Conservation (phyloP, 2,329 filamentous ascomycete species). For the Leptographium flavum region DNA sequence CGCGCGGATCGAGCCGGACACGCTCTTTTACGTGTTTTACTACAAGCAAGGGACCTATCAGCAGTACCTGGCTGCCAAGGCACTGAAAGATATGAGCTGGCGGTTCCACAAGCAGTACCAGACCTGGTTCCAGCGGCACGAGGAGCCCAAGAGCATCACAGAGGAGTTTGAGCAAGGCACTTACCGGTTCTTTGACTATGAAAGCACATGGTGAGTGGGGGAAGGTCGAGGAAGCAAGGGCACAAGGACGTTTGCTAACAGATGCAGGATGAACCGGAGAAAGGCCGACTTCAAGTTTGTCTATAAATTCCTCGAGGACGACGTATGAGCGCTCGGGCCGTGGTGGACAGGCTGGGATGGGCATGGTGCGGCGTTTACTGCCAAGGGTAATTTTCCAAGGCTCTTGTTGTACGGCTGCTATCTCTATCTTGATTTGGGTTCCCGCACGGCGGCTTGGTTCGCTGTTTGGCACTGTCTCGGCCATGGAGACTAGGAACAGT, state of each 20-base stretch:
- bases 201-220: conserved; percentile 90
- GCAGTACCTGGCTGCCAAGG: conserved; percentile 88
- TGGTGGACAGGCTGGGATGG: background rate
- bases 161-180: conserved; percentile 98
- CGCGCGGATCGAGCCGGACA: conserved; percentile 81
- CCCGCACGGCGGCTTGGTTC: background rate
- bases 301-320: conserved; percentile 95
- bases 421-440: background rate
- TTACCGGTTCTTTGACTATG: conserved; percentile 98
- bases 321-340: conserved; percentile 38
- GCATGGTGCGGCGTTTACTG: background rate
- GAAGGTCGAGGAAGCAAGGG: too few species aligned
- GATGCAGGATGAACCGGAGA: conserved; percentile 82
- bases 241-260: background rate
- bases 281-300: conserved; percentile 98
- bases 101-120: conserved; percentile 99
- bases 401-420: background rate
- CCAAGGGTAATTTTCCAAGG: background rate
- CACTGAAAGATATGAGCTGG: conserved; percentile 98
- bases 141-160: conserved; percentile 96
- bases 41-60: conserved; percentile 95
- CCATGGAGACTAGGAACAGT: background rate
- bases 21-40: conserved; percentile 97
- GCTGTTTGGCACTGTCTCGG: background rate
- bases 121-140: conserved; percentile 97